Conservation (phyloP, 1,284 basidiomycete species). For the Ganoderma sinense region DNA sequence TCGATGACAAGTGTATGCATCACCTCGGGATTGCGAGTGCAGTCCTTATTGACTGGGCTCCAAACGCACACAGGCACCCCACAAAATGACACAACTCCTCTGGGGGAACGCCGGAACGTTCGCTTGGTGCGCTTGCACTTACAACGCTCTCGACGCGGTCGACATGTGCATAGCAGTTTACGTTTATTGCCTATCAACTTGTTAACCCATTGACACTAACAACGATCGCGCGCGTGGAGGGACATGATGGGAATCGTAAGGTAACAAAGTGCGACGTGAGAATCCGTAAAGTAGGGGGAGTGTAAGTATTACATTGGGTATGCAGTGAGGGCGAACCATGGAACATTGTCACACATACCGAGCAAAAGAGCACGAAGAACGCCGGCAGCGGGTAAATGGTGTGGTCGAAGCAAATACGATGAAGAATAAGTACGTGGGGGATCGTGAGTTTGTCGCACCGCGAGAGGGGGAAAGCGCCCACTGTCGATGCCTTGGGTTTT, state of each 20-base stretch:
- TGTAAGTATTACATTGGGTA: not conserved
- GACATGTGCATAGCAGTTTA: not conserved
- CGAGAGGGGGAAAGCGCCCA: constrained; percentile 1
- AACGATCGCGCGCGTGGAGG: not conserved
- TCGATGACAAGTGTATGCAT: too few species aligned
- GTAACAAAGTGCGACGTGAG: not conserved
- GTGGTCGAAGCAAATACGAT: not conserved
- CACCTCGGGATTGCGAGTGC: too few species aligned
- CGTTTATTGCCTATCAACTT: not conserved
- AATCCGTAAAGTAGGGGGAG: not conserved
- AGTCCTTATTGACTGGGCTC: too few species aligned
- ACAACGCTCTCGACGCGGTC: not conserved
- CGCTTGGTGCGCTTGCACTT: too few species aligned
- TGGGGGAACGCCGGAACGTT: too few species aligned
- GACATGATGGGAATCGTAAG: not conserved
- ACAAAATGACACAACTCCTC: too few species aligned
- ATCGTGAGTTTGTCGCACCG: not conserved
- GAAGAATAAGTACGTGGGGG: constrained; percentile 1
- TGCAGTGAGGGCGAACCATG: not conserved
- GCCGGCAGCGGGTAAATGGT: not conserved
- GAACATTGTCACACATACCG: not conserved
- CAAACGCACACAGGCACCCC: too few species aligned
- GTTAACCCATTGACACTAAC: not conserved
- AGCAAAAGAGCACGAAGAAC: not conserved
- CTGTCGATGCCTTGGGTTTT: not conserved